These are phyloP conservation scores for Podaxis pistillaris DNA, from an alignment of 768 basidiomycete genomes.

Conservation along the genomic window DNA sequence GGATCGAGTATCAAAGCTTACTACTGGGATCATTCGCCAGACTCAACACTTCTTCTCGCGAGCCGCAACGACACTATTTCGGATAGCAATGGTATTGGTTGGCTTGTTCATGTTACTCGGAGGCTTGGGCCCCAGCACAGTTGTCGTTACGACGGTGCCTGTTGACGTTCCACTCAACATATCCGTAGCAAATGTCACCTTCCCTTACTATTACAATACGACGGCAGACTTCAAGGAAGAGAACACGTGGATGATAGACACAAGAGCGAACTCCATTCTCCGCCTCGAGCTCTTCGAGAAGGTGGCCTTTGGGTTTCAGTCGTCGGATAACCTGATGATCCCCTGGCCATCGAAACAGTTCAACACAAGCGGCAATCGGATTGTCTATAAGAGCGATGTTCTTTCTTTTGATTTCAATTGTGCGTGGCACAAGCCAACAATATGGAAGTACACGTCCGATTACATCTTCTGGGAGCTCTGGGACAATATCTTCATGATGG, in stretches of 20 bases:
- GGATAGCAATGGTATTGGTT: not conserved
- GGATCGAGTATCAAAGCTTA: not conserved
- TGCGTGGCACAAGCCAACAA: not conserved
- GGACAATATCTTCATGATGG: not conserved
- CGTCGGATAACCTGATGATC: not conserved
- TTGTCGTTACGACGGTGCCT: not conserved
- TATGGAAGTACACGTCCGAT: not conserved
- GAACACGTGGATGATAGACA: not conserved
- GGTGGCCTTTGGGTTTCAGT: not conserved
- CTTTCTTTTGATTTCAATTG: not conserved
- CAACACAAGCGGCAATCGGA: not conserved
- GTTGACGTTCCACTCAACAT: not conserved
- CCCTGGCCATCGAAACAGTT: not conserved
- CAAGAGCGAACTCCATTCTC: not conserved
- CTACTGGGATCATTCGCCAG: not conserved
- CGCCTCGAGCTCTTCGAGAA: slow-evolving; percentile 6
- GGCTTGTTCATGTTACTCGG: not conserved
- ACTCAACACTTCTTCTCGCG: not conserved
- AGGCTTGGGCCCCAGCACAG: not conserved
- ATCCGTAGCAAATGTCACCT: not conserved
- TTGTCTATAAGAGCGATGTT: not conserved
- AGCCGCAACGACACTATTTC: not conserved
- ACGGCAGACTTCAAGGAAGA: not conserved
- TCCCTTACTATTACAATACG: not conserved
- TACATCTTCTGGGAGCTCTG: not conserved